A percentile compares a stretch with the other conserved stretches of the same genome.
Conservation (phyloP, 306 rosid genomes). For the Lagenaria siceraria region DNA sequence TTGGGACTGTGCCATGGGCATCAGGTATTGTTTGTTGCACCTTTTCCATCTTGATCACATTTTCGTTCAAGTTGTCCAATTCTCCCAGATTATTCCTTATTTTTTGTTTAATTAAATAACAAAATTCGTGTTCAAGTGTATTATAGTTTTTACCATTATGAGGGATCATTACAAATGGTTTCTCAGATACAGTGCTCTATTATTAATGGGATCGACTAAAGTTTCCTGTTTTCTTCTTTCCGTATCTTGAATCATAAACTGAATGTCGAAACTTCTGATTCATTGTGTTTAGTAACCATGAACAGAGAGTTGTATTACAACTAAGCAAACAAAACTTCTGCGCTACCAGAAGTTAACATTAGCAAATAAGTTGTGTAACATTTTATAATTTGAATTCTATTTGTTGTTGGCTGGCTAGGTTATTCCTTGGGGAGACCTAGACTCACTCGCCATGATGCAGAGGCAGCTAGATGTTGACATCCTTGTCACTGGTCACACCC, state of each 20-base stretch:
- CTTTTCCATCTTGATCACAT: not conserved
- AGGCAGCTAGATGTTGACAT: constrained; percentile 98
- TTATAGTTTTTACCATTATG: not conserved
- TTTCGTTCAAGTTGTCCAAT: not conserved
- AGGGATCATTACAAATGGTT: not conserved
- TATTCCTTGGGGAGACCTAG: constrained; percentile 99
- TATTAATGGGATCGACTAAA: not conserved
- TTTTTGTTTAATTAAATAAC: not conserved
- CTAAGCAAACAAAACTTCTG: not conserved
- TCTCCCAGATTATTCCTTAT: not conserved
- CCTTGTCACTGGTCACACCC: constrained; percentile 96
- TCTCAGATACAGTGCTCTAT: not conserved
- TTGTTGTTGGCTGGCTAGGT: constrained; percentile 38
- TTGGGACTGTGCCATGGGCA: constrained; percentile 96
- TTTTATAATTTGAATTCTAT: not conserved
- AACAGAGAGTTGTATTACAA: not conserved
- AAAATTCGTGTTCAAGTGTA: not conserved
- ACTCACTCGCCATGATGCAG: constrained; percentile 97
- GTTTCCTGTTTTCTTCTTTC: not conserved
- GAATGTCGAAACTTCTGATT: not conserved
- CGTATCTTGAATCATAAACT: not conserved
- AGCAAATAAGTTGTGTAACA: not conserved
- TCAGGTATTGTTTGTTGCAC: constrained; percentile 41
- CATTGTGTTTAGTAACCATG: not conserved
- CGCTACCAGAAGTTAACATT: not conserved